phyloP scores from a whole-genome alignment of 1,284 basidiomycete species.

The Cryptococcus jaspeensis region DNA sequence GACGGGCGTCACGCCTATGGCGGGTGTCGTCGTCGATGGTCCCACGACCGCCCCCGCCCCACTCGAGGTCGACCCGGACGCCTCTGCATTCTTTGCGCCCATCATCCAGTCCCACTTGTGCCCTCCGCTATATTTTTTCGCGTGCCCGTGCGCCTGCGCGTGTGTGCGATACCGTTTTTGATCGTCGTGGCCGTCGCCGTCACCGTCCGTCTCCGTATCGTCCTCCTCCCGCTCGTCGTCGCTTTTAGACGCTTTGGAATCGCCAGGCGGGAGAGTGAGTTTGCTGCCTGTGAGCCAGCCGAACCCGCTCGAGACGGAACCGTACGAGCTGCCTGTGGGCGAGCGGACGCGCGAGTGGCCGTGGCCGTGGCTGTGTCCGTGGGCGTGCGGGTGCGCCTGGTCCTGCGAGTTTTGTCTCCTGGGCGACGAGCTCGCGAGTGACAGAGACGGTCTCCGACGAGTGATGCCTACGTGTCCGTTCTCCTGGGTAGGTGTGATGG shows the following conservation, averaged over 20 bases:
- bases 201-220: constrained; percentile 2
- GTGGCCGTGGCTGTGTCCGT: neutral
- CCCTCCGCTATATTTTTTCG: neutral
- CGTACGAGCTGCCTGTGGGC: neutral
- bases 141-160: neutral
- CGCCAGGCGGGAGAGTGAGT: constrained; percentile 6
- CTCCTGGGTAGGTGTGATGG: constrained; percentile 13
- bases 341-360: constrained; percentile 2
- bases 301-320: neutral
- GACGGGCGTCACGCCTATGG: constrained; percentile 19
- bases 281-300: constrained; percentile 15
- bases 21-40: constrained; percentile 3
- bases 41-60: neutral
- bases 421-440: neutral
- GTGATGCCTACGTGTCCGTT: constrained; percentile 13
- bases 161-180: neutral
- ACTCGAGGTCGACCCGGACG: constrained; percentile 5
- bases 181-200: neutral
- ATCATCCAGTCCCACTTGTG: constrained; percentile 17
- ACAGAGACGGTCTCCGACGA: constrained; percentile 8
- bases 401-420: neutral
- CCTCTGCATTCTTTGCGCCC: constrained; percentile 10
- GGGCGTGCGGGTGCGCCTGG: neutral
- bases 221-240: constrained; percentile 18
- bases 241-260: constrained; percentile 7